A percentile compares a stretch with the other conserved stretches of the same genome.
Conservation (phyloP, 2,329 filamentous ascomycete genomes). For the Akanthomyces uredinophilus region DNA sequence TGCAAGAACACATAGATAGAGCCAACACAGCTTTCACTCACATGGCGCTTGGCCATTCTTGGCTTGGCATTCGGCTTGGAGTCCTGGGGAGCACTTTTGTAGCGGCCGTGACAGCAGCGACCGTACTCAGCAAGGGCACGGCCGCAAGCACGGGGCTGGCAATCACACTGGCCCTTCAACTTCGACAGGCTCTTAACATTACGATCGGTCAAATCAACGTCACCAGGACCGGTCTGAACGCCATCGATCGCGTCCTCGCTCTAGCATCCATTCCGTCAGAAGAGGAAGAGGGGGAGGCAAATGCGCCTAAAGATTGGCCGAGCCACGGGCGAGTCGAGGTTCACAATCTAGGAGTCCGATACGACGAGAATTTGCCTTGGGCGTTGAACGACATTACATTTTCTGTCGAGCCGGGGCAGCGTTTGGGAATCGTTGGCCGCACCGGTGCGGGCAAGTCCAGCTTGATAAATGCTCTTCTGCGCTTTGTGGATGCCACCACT, state of each 20-base stretch:
- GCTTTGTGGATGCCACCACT: conserved; percentile 5
- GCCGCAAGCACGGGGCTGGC: conserved; percentile 7
- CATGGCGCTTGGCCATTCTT: conserved; percentile 2
- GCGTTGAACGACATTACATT: conserved; percentile 27
- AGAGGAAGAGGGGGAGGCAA: neutral
- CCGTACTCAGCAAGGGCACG: neutral
- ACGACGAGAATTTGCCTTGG: conserved; percentile 46
- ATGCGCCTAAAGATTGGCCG: neutral
- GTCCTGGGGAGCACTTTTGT: conserved; percentile 10
- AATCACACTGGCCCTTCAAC: conserved; percentile 12
- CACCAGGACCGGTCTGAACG: conserved; percentile 6
- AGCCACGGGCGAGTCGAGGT: neutral
- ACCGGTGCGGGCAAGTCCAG: conserved; percentile 15
- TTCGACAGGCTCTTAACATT: neutral
- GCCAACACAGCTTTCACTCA: conserved; percentile 2
- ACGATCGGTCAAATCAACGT: conserved; percentile 8
- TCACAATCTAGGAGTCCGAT: neutral
- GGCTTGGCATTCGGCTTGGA: conserved; percentile 10
- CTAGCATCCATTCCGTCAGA: conserved; percentile 8
- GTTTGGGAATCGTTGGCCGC: conserved; percentile 8
- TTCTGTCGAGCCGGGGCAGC: neutral
- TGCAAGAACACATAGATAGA: conserved; percentile 8
- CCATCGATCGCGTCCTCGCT: neutral
- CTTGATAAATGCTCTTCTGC: conserved; percentile 10
- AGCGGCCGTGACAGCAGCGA: neutral